Base-by-base conservation (phyloP, 2,329 filamentous ascomycete species). In the Hymenotorrendiella dingleyae region DNA sequence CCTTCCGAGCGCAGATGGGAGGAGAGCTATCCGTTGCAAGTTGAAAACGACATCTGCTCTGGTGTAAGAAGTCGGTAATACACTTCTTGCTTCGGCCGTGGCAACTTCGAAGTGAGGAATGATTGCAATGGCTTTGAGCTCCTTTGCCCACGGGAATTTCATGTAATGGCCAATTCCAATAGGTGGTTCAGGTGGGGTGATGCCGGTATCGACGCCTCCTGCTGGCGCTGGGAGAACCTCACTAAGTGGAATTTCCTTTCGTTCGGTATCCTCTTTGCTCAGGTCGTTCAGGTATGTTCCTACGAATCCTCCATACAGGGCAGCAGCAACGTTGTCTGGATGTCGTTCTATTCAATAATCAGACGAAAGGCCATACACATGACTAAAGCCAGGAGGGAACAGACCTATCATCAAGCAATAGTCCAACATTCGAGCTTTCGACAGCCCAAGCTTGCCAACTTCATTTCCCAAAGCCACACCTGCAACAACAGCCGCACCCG, bases 101-200 rank as follows among this genome's bases (percentile, higher is more conserved):
- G 89, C 80, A 22, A 97, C 90, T 63, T 95, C 86, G 60, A 97
- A 98, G 56, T 95, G 79, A 7, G 93, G 93, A 48, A 98, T 95
- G 57, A 98, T 91, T 53, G 90, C 89, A 52, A 98, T 84, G 49
- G 90, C 91, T 72, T 96, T 97, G 73, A 98, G 95, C 64, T 94
- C 87, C 51, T 82, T 80, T 45, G 88, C 84, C 91, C 91, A 97
- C 30, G 81, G 80, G 66, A 96, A 97, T 65, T 90, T 91, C 68
- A 94, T 90, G 70, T 94, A 94, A 65, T 96, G 90, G 36, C 91
- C 93, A 56, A 98, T 97, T 58, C 89, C 86, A 54, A 83, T 64
- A 2, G 93, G 93, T n/a, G 93, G 93, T 61, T 87, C 78, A 4
- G 93, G 91, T 16, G 93, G 93, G 54, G 73, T 81, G 56, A 85